These are phyloP conservation scores for Tripidium arundinaceum DNA, from an alignment of 202 grass and related monocot species.

Conservation along the genomic window DNA sequence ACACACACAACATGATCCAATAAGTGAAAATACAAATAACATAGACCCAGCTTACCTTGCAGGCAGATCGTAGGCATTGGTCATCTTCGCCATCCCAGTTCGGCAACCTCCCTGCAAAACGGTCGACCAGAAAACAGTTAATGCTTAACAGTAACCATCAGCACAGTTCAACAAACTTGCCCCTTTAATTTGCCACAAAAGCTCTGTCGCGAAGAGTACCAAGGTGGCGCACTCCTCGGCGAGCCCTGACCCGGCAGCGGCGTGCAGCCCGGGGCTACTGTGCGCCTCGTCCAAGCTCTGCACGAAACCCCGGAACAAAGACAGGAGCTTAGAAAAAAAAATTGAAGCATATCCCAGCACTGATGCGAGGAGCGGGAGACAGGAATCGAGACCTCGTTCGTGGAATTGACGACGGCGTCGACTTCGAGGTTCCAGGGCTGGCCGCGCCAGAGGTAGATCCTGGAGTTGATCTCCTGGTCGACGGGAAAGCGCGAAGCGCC, in stretches of 20 bases:
- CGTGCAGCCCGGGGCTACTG: slow-evolving; percentile 71
- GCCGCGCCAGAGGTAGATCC: slow-evolving; percentile 75
- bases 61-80: slow-evolving; percentile 79
- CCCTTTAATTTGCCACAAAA: background rate
- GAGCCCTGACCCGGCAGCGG: slow-evolving; percentile 56
- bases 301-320: background rate
- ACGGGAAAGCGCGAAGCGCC: slow-evolving; percentile 56
- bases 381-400: slow-evolving; percentile 58
- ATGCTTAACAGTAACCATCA: background rate
- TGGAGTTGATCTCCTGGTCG: slow-evolving; percentile 84
- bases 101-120: slow-evolving; percentile 67
- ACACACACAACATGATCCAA: background rate
- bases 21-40: background rate
- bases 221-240: slow-evolving; percentile 76
- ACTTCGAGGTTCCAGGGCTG: slow-evolving; percentile 86
- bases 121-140: background rate
- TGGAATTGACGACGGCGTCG: slow-evolving; percentile 85
- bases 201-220: slow-evolving; percentile 33
- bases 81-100: slow-evolving; percentile 89
- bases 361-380: background rate
- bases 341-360: background rate
- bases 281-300: slow-evolving; percentile 90
- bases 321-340: background rate
- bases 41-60: slow-evolving; percentile 45
- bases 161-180: background rate